phyloP scores from a whole-genome alignment of 2,329 filamentous ascomycete species.

The Aspergillus felis region DNA sequence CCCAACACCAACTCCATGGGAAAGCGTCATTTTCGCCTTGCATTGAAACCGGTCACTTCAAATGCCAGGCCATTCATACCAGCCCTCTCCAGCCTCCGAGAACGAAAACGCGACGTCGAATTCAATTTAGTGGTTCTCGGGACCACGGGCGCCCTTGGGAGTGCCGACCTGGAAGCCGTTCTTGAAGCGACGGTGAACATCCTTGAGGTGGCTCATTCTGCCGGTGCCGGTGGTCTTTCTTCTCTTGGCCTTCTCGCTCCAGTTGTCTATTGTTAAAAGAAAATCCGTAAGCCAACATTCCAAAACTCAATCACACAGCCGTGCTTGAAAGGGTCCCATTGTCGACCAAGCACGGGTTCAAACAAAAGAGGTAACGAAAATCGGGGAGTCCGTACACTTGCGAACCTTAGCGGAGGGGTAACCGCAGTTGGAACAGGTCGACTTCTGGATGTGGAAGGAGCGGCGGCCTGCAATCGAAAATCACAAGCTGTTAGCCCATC shows the following conservation, averaged over 20 bases:
- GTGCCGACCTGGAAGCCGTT: slow-evolving; percentile 94
- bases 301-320: slow-evolving; percentile 1
- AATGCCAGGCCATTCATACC: slow-evolving; percentile 38
- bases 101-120: slow-evolving; percentile 37
- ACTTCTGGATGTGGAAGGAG: slow-evolving; percentile 99
- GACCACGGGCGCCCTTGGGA: slow-evolving; percentile 78
- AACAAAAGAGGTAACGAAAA: neutral
- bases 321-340: slow-evolving; percentile 6
- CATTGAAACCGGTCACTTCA: slow-evolving; percentile 33
- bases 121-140: slow-evolving; percentile 43
- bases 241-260: slow-evolving; percentile 99
- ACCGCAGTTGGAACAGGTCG: slow-evolving; percentile 92
- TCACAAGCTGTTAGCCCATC: slow-evolving; percentile 31
- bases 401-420: slow-evolving; percentile 96
- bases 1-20: slow-evolving; percentile 35
- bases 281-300: slow-evolving; percentile 26
- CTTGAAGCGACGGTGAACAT: slow-evolving; percentile 87
- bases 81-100: slow-evolving; percentile 37
- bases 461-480: slow-evolving; percentile 66
- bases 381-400: slow-evolving; percentile 72
- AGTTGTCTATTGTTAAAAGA: slow-evolving; percentile 71
- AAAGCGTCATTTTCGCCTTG: slow-evolving; percentile 33
- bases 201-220: slow-evolving; percentile 93
- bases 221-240: slow-evolving; percentile 99
- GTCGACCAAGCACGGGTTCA: slow-evolving; percentile 30